phyloP scores from a whole-genome alignment of 805 yeast genomes.

The Lipomyces yamanashiensis region DNA sequence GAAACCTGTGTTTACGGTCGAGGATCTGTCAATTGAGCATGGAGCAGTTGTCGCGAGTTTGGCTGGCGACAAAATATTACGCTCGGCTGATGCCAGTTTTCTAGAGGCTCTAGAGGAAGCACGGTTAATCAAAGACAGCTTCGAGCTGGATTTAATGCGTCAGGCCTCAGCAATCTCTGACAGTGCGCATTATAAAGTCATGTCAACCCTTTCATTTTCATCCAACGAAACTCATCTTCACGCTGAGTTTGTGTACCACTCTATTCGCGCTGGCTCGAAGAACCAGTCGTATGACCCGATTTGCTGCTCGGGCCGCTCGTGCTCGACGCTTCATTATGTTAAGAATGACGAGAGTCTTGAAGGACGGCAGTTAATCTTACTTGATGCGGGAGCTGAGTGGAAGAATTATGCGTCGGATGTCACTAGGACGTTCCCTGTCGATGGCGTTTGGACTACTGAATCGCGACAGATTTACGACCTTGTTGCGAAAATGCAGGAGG shows the following conservation, averaged over 20 bases:
- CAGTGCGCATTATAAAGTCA: slow-evolving; percentile 85
- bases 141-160: slow-evolving; percentile 74
- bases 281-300: slow-evolving; percentile 90
- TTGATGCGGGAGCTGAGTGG: slow-evolving; percentile 99
- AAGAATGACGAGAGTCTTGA: slow-evolving; percentile 71
- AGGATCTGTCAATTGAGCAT: slow-evolving; percentile 34
- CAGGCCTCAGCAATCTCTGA: slow-evolving; percentile 86
- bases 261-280: slow-evolving; percentile 91
- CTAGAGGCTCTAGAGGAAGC: slow-evolving; percentile 82
- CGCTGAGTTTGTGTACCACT: slow-evolving; percentile 93
- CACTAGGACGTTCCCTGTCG: slow-evolving; percentile 91
- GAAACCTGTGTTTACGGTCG: slow-evolving; percentile 39
- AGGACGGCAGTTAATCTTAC: slow-evolving; percentile 65
- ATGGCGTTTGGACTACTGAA: slow-evolving; percentile 87
- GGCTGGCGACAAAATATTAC: not conserved
- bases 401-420: slow-evolving; percentile 89
- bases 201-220: slow-evolving; percentile 91
- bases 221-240: slow-evolving; percentile 86
- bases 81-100: slow-evolving; percentile 37
- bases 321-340: slow-evolving; percentile 89
- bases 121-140: slow-evolving; percentile 80
- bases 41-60: slow-evolving; percentile 2
- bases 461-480: slow-evolving; percentile 79
- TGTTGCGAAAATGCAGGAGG: slow-evolving; percentile 81
- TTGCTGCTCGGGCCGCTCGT: slow-evolving; percentile 90